Evolutionary conservation across 192 early-diverging fungal species (phyloP).

Genomic region (Coemansia sp.): DNA sequence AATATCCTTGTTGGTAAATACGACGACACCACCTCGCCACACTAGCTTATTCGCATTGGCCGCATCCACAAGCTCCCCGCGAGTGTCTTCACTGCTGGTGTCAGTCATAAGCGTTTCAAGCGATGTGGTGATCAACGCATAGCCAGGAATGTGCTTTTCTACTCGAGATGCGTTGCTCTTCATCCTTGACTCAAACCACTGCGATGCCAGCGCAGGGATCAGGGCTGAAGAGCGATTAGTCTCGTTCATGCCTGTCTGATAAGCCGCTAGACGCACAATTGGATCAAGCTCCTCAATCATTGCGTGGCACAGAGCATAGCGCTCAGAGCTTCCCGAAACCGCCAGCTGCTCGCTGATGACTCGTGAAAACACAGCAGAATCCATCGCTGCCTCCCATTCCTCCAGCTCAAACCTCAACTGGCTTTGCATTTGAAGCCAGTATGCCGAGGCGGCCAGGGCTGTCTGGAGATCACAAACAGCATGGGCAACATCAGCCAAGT

Average conservation of each 20-base stretch:
- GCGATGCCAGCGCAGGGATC: constrained; percentile 28
- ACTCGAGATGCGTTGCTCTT: constrained; percentile 16
- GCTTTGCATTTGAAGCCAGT: constrained; percentile 42
- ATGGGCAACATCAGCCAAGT: constrained; percentile 20
- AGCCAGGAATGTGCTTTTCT: constrained; percentile 12
- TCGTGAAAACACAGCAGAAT: constrained; percentile 33
- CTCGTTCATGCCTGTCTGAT: constrained; percentile 29
- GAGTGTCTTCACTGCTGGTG: background rate
- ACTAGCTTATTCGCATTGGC: constrained; percentile 22
- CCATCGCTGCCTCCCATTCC: constrained; percentile 43
- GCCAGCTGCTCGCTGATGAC: constrained; percentile 28
- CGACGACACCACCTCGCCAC: constrained; percentile 38
- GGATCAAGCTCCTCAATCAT: constrained; percentile 38
- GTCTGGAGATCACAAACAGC: constrained; percentile 28
- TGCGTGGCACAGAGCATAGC: constrained; percentile 30
- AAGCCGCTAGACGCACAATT: constrained; percentile 44
- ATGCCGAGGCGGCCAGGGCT: constrained; percentile 24
- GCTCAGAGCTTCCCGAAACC: constrained; percentile 25
- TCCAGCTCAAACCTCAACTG: constrained; percentile 43
- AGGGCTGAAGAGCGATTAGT: constrained; percentile 28
- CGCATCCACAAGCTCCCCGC: background rate
- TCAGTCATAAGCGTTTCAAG: constrained; percentile 12
- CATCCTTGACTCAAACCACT: constrained; percentile 28
- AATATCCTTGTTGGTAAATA: constrained; percentile 23
- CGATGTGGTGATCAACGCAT: constrained; percentile 6